Conservation (phyloP, 2,329 filamentous ascomycete species). For the Cladophialophora exuberans region DNA sequence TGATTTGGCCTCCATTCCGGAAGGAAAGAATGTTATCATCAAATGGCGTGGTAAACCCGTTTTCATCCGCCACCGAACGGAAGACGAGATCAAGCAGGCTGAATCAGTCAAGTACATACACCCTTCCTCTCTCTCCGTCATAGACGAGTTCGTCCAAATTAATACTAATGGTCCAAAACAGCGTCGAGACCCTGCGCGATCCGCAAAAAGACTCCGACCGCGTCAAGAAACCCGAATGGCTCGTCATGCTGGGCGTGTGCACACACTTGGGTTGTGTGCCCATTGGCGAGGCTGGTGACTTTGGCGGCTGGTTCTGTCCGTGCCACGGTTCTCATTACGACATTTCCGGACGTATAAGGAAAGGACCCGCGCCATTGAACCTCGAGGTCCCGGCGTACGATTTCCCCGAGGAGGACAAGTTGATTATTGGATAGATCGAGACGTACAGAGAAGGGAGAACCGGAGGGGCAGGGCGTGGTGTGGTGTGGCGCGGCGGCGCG, state of each 20-base stretch:
- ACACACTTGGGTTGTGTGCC: slow-evolving; percentile 99
- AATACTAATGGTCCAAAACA: slow-evolving; percentile 6
- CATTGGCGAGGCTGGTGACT: slow-evolving; percentile 98
- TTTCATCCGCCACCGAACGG: slow-evolving; percentile 98
- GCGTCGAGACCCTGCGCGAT: slow-evolving; percentile 78
- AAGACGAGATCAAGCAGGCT: slow-evolving; percentile 90
- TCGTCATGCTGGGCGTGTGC: slow-evolving; percentile 99
- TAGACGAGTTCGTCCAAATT: neutral
- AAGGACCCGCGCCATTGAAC: slow-evolving; percentile 95
- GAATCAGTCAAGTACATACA: slow-evolving; percentile 70
- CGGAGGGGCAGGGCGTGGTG: too few relatives aligned
- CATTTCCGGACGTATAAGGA: slow-evolving; percentile 97
- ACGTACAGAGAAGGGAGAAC: neutral
- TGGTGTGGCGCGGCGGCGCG: too few relatives aligned
- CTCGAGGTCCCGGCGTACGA: slow-evolving; percentile 91
- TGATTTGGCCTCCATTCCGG: slow-evolving; percentile 86
- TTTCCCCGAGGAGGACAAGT: slow-evolving; percentile 85
- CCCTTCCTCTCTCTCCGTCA: neutral
- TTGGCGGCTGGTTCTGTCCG: slow-evolving; percentile 98
- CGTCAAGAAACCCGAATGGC: slow-evolving; percentile 98
- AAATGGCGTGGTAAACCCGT: slow-evolving; percentile 99
- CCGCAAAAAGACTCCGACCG: slow-evolving; percentile 89
- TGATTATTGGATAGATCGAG: slow-evolving; percentile 82
- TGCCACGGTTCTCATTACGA: slow-evolving; percentile 99
- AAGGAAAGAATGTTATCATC: slow-evolving; percentile 99